Base-by-base conservation (phyloP, 768 basidiomycete species). In the Hysterangium stoloniferum region DNA sequence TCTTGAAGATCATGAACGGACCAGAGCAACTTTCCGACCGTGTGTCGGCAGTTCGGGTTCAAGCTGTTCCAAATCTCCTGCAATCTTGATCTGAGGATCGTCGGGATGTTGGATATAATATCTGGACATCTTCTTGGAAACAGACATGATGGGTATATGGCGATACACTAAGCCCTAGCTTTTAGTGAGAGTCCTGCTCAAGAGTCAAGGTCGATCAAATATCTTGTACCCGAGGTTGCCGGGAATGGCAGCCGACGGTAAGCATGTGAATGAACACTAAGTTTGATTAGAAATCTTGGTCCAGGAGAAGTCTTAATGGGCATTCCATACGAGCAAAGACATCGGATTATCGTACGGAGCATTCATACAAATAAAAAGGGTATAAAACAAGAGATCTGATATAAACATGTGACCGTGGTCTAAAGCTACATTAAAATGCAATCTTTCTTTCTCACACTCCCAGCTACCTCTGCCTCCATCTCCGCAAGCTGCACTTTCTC, bases 11-110 rank as follows among this genome's bases (percentile, higher is more conserved):
- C 32, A 24, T 29, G 27, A 47, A 71, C 80, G 41, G 52, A 86
- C 85, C 68, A 87, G 61, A 27, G 82, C 82, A 56, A 87, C 69
- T 61, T 72, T 80, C 38, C 76, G 72, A 49, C 79, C 83, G 48
- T 71, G 64, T 6, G 77, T 83, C 33, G 77, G 65, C 57, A 66
- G 63, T 20, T 63, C 64, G 1, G 79, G 71, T 33, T 68, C 68
- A 17, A 80, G 57, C 58, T 82, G 84, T 63, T 86, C 82, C 40
- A 87, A 62, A 15, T 80, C 62, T 9, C 85, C 85, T 33, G 73
- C 74, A 17, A 84, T 69, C 29, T 66, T 63, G 55, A 44, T 33
- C n/a, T 43, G 38, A 4, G 31, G 51, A 24, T 52, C 54, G 31
- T 52, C 52, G 17, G 37, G 48, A 35, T 55, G 54, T 11, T 32